These are phyloP conservation scores for Chlamydomonas sp. DNA, from an alignment of 139 green algal species.

Conservation along the genomic window DNA sequence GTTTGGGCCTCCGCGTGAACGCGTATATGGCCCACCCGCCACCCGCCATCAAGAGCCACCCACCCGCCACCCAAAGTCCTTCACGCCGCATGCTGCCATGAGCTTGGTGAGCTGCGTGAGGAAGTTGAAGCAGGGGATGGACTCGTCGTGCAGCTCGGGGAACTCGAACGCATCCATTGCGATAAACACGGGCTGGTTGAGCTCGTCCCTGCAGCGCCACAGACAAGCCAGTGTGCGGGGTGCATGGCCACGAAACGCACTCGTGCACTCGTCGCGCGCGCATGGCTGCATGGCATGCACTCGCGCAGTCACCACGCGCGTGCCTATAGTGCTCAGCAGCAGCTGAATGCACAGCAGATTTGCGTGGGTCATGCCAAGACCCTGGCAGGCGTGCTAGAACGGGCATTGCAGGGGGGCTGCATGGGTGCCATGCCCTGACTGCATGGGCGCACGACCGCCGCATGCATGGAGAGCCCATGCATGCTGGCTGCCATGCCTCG, in stretches of 20 bases:
- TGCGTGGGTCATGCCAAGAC: too few species aligned
- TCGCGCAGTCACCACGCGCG: too few species aligned
- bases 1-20: too few species aligned
- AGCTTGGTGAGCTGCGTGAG: slow-evolving; percentile 56
- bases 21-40: too few species aligned
- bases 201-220: slow-evolving; percentile 74
- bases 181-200: slow-evolving; percentile 77
- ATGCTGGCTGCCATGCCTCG: background rate
- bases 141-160: slow-evolving; percentile 91
- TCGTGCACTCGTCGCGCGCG: background rate
- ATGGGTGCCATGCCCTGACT: too few species aligned
- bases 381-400: too few species aligned
- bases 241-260: background rate
- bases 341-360: too few species aligned
- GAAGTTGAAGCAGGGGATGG: slow-evolving; percentile 73
- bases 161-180: slow-evolving; percentile 80
- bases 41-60: too few species aligned
- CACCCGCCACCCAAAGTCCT: slow-evolving; percentile 67
- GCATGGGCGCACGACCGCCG: too few species aligned
- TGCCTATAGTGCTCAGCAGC: too few species aligned
- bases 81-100: slow-evolving; percentile 61
- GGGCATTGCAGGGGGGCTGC: too few species aligned
- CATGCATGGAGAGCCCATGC: background rate
- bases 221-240: background rate
- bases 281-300: too few species aligned